A percentile compares a stretch with the other conserved stretches of the same genome.
Conservation (phyloP, 2,329 filamentous ascomycete species). For the Bipolaris oryzae region DNA sequence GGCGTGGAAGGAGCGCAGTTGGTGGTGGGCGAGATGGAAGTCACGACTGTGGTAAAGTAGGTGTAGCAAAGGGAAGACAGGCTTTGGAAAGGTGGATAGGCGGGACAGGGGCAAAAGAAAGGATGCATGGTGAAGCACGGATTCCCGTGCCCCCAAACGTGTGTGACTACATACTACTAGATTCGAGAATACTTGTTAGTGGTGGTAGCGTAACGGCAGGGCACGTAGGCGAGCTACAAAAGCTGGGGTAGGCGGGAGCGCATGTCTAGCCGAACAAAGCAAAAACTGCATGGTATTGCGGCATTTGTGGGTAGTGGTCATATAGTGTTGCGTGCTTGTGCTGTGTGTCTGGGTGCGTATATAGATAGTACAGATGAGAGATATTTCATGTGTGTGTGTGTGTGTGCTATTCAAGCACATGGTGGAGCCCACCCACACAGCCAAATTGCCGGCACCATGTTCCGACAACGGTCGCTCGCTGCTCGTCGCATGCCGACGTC, state of each 20-base stretch:
- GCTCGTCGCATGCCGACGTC: neutral
- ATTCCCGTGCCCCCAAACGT: neutral
- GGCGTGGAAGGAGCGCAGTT: neutral
- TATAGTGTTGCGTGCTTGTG: neutral
- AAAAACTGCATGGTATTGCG: neutral
- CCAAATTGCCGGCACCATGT: too few relatives aligned
- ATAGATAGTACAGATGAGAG: too few relatives aligned
- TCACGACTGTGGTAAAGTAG: neutral
- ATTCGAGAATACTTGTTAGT: neutral
- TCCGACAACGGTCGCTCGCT: too few relatives aligned
- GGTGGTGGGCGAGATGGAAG: neutral
- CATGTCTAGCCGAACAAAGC: conserved; percentile 12
- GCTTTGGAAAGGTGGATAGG: neutral
- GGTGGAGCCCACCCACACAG: neutral
- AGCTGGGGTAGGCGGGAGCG: conserved; percentile 13
- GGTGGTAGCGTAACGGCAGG: conserved; percentile 13
- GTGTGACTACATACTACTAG: too few relatives aligned
- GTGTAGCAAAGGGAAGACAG: neutral
- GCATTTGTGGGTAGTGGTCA: too few relatives aligned
- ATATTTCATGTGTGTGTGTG: too few relatives aligned
- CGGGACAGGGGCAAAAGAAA: neutral
- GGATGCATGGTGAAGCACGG: neutral
- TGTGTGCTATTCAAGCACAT: neutral
- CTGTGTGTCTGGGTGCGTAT: too few relatives aligned
- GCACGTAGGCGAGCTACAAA: conserved; percentile 7